Evolutionary conservation across 2,329 filamentous ascomycete species (phyloP), one percentile per base, ranked within the genome.

Genomic region (Talaromyces verruculosus): DNA sequence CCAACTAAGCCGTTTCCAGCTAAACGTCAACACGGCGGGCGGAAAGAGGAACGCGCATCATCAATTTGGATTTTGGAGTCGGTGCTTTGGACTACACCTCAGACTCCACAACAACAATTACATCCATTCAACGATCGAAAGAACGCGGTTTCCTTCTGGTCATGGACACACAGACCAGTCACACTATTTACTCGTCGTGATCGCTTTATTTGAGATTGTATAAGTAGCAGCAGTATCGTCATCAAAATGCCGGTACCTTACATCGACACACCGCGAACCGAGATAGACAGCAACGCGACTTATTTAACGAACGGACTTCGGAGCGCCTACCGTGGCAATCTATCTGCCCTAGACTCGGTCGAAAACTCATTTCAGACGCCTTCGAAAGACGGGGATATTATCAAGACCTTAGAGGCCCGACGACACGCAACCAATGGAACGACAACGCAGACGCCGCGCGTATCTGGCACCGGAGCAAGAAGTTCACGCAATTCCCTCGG

Each of bases 351-450:
- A 74, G 92, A 96, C 77, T 96, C 92, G 62, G 89, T 93, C 72
- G 92, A 96, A 75, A 88, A 91, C 65, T 95, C 94, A 0, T 97
- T 97, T 71, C 87, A 89, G 65, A 93, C 91, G 35, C 93, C 91
- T 28, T 86, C 84, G 33, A 93, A 91, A 78, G 87, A 89, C 74
- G 87, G 88, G 72, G 91, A 95, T 72, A 81, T 97, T 28, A 81
- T 96, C 58, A 88, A 89, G 68, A 88, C 91, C 69, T 84, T 95
- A 74, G 88, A 88, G 71, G 90, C 91, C 76, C 87, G 87, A 17
- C 72, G 74, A 69, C 84, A 80, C 70, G 78, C 84, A 70, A 81
- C 82, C 68, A 84, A 78, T 71, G 84, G 77, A 57, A 80, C 84
- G 71, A 89, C 80, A 74, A 79, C 92, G 69, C 85, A 87, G 72